A percentile compares a stretch with the other conserved stretches of the same genome.
phyloP scores from a whole-genome alignment of 805 yeast species.

The Metschnikowia henanensis region DNA sequence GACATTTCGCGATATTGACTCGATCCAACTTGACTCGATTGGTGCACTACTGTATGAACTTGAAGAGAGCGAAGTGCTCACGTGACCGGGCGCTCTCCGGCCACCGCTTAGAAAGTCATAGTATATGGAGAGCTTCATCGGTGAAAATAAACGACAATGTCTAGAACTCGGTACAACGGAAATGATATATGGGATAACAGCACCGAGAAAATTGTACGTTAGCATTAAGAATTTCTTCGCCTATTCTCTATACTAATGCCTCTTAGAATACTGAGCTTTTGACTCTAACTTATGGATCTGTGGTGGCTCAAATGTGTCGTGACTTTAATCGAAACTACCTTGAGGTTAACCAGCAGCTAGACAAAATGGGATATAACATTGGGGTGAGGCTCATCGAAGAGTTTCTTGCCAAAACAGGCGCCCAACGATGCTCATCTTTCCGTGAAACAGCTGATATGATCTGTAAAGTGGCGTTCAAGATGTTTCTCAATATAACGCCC shows the following conservation, averaged over 20 bases:
- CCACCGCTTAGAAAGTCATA: neutral
- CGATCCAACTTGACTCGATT: no score
- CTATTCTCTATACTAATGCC: constrained; percentile 11
- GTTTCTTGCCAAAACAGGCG: constrained; percentile 84
- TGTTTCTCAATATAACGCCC: constrained; percentile 84
- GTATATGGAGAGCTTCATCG: no score
- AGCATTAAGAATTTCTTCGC: neutral
- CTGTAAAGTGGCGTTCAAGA: constrained; percentile 84
- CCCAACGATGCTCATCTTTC: constrained; percentile 76
- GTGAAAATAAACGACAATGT: constrained; percentile 9
- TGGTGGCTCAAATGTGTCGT: constrained; percentile 86
- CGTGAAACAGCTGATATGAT: constrained; percentile 87
- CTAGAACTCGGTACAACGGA: constrained; percentile 43
- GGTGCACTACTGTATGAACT: no score
- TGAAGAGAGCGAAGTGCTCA: neutral
- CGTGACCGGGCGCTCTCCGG: neutral
- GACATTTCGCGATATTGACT: no score
- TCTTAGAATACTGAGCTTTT: constrained; percentile 82
- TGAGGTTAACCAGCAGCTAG: constrained; percentile 81
- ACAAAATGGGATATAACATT: constrained; percentile 92
- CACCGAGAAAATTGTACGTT: constrained; percentile 78
- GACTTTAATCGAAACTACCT: constrained; percentile 75
- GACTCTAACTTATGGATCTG: constrained; percentile 92
- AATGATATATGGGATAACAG: constrained; percentile 92
- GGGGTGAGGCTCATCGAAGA: constrained; percentile 92